Evolutionary conservation across 1,284 basidiomycete species (phyloP), one percentile per base, ranked within the genome.

Genomic region (Malassezia slooffiae): DNA sequence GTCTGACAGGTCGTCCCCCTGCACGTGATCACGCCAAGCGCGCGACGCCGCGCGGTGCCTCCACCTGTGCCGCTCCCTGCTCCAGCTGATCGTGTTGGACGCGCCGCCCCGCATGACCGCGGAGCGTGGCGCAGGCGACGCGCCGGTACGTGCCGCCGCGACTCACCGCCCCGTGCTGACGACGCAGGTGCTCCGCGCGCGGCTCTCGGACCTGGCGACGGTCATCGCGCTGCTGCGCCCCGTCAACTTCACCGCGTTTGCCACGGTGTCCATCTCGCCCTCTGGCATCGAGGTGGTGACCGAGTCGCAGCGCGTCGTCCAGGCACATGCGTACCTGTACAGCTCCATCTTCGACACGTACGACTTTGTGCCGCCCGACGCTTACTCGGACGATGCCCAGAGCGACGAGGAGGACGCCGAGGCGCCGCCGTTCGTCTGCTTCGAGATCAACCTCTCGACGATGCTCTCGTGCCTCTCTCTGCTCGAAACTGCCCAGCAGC

Each of bases 261-360:
- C 39, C 10, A 29, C 39, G 12, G 22, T 48, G 15, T 43, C 46
- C n/a, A 31, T 48, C 19, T 48, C 46, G 1, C 23, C 28, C 13
- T 48, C 46, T 5, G 46, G 46, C 20, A 22, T 48, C 10, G 46
- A 48, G 20, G 30, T 48, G 9, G 36, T 38, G n/a, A 34, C 41
- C 3, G 40, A 38, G 17, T 15, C 32, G 34, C 33, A 42, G 19
- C 38, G 37, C 3, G 24, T 33, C 6, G 35, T 41, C 9, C 45
- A 42, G 34, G 43, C 46, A 7, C 46, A 48, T 34, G 46, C 40
- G 3, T 48, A 48, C 16, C 39, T 48, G 13, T 48, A 48, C 21
- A 35, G 40, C 4, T 42, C 40, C 6, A 42, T 48, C 15, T 48
- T 48, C 35, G 46, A 42, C n/a, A 20, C 21, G 16, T 48, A 43